Base-by-base conservation (phyloP, 2,329 filamentous ascomycete genomes). In the Orbilia javanica region DNA sequence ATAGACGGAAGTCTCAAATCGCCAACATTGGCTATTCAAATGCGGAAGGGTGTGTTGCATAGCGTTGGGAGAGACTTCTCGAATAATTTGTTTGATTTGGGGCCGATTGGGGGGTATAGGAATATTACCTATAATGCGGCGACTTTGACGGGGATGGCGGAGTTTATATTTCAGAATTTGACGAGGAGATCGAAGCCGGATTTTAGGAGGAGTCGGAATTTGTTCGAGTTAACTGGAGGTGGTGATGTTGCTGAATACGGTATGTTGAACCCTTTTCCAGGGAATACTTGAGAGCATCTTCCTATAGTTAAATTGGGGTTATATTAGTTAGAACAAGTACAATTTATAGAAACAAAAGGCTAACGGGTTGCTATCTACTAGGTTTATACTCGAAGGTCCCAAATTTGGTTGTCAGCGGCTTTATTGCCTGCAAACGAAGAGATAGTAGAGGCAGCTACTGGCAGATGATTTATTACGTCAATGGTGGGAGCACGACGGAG, bases 381-480 rank as follows among this genome's bases (percentile, higher is more conserved):
- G 73, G 66, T n/a, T 34, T 77, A 22, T 77, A 77, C 25, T 71
- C 6, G 39, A 27, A 62, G 25, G 60, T 67, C 2, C 73, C 73
- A 4, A 70, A 77, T 57, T 11, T 66, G 3, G 73, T 77, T 2
- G 22, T 29, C 3, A 77, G 67, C 50, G 73, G 73, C 3, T 77
- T 77, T 20, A 77, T 77, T 27, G 73, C 73, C 10, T 77, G 73
- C 29, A 64, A 44, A 50, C 57, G 60, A 15, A 66, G 25, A 13
- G 73, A 77, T 29, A 71, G 25, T 3, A 65, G 52, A 11, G 73
- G 73, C 0, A 50, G 36, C 15, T 77, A 71, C 18, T 77, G 73
- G 73, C 73, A 77, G n/a, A 70, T 77, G 57, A 67, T 77, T 44
- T 77, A 77, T 25, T 48, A 46, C 29, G 73, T 77, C 4, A 71